phyloP scores from a whole-genome alignment of 2,329 filamentous ascomycete genomes.

The Coniochaeta sp. region DNA sequence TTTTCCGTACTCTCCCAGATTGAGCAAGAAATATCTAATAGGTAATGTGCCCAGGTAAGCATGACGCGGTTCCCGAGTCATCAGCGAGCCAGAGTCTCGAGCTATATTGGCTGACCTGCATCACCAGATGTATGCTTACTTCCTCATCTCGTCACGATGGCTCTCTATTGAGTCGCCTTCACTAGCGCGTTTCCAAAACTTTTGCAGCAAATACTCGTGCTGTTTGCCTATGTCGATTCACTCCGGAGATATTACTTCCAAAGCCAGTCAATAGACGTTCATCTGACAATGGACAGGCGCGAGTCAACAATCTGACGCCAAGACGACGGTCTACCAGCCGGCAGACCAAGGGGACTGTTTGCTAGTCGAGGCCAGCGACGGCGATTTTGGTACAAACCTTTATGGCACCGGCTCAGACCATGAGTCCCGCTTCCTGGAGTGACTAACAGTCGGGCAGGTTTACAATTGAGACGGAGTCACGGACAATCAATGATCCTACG shows the following conservation, averaged over 20 bases:
- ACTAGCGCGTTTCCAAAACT: neutral
- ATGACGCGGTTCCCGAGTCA: neutral
- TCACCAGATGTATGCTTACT: neutral
- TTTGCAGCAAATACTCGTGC: neutral
- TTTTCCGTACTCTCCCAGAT: neutral
- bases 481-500: neutral
- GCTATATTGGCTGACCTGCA: neutral
- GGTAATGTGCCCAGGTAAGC: no score
- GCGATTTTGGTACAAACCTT: neutral
- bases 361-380: neutral
- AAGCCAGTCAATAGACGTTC: no score
- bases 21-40: no score
- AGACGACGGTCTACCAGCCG: no score
- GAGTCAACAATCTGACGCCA: no score
- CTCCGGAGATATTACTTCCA: no score
- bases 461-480: neutral
- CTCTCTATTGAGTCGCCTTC: neutral
- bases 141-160: neutral
- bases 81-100: neutral
- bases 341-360: no score
- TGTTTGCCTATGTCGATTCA: no score
- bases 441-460: neutral
- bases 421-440: no score
- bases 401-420: neutral
- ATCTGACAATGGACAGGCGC: no score